Base-by-base conservation (phyloP, 1,284 basidiomycete species). In the Microbotryum violaceum region DNA sequence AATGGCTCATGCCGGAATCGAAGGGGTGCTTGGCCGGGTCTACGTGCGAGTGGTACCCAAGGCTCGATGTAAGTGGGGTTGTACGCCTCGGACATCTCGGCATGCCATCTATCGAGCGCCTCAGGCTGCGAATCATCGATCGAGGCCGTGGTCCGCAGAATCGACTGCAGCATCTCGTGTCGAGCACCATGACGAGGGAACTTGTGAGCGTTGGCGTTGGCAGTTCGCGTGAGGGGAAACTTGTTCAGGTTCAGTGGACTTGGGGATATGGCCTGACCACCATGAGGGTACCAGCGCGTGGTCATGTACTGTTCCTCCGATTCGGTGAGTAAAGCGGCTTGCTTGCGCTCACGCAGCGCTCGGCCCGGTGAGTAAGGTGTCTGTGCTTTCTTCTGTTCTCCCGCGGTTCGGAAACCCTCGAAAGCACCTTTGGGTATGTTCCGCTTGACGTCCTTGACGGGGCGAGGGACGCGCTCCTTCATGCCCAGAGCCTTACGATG, bases 341-440 rank as follows among this genome's bases (percentile, higher is more conserved):
- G 29, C 44, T 61, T 62, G 33, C 67, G 60, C 14, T 67, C 52
- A 31, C 63, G 60, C 0, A 69, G 29, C 14, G 61, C 55, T 51
- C 66, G 60, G 7, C 50, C 52, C 3, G 64, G 58, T 18, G 61
- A 42, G 14, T 27, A 57, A 48, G 58, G 46, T 7, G 56, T 45
- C 23, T 23, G 45, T 14, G 57, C 54, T n/a, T 27, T 49, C 6
- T 62, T 62, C 50, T 64, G 44, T 14, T 63, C 50, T 4, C 64
- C 63, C 2, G 69, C 67, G 2, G 68, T 73, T 20, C 64, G 62
- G 37, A 70, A 70, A 14, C 69, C 69, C 20, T 59, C 54, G 58
- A 69, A 66, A 8, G 66, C 64, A 61, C 68, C 67, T 12, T 56
- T 56, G 1, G 72, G 75, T 45, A 75, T 72, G 62, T 73, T 72